Evolutionary conservation across 2,329 filamentous ascomycete genomes (phyloP), one percentile per base, ranked within the genome.

Genomic region (Hypoxylon sp.): DNA sequence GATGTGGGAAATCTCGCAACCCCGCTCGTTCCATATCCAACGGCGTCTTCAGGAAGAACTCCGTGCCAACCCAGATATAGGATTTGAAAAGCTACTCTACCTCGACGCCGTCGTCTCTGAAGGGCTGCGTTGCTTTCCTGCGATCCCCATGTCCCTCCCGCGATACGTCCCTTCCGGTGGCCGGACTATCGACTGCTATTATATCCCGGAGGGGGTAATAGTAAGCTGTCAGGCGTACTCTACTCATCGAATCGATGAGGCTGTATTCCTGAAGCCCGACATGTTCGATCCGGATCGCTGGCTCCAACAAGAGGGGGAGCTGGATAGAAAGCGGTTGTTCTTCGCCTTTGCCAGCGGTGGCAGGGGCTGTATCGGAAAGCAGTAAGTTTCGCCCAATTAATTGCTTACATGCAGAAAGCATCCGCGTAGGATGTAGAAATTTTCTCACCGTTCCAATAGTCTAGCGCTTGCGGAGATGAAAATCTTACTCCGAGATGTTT

Each of bases 231-330:
- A 91, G 77, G 85, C 88, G 0, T 88, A 85, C 74, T 90, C 88
- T 10, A 82, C 89, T 35, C 87, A 91, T 70, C 84, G 85, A 19
- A 81, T 88, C 62, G 86, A 91, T 70, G 77, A 81, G 10, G 85
- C 90, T 62, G 91, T 94, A 1, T 98, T 97, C 77, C 89, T 91
- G 0, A 86, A 94, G 47, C 92, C 94, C 0, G 92, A 97, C 67
- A 81, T 79, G 5, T 98, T 94, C 76, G 85, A 90, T 55, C 94
- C 94, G 0, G 92, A 95, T 63, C 87, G 95, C 72, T 98, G 94
- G 94, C 87, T 97, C 70, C 88, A 86, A 14, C 84, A 86, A 8
- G 86, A 90, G 50, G 93, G 92, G 1, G 93, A 95, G 73, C 86
- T 91, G 65, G 92, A 95, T 73, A 83, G 88, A 63, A 87, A 87